A percentile compares a stretch with the other conserved stretches of the same genome.
phyloP scores from a whole-genome alignment of 1,284 basidiomycete genomes.

The Ustilago nuda region DNA sequence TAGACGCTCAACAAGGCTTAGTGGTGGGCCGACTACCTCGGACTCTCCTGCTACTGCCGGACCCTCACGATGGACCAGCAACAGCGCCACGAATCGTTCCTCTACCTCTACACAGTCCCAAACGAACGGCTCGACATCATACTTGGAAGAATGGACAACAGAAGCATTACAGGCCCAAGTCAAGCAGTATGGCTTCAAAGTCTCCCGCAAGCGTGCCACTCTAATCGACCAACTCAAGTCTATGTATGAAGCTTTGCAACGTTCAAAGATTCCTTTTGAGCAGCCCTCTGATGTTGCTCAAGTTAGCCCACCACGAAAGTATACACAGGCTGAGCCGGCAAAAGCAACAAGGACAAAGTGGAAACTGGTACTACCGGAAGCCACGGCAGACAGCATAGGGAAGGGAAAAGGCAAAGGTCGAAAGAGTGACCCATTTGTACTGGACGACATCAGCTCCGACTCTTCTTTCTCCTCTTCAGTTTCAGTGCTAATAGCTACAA shows the following conservation, averaged over 20 bases:
- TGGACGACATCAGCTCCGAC: constrained; percentile 23
- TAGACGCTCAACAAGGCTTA: constrained; percentile 17
- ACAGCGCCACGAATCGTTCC: not conserved
- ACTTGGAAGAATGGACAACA: constrained; percentile 37
- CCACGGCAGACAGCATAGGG: not conserved
- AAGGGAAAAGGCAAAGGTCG: constrained; percentile 31
- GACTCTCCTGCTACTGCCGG: not conserved
- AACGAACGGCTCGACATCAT: not conserved
- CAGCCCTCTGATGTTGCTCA: not conserved
- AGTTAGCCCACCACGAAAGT: not conserved
- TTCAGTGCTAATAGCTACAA: not conserved
- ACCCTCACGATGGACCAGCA: constrained; percentile 1
- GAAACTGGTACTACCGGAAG: constrained; percentile 14
- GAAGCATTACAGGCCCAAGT: constrained; percentile 34
- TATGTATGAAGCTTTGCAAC: constrained; percentile 26
- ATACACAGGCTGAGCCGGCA: not conserved
- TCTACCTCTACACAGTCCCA: not conserved
- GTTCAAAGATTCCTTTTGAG: constrained; percentile 7
- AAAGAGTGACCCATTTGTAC: constrained; percentile 40
- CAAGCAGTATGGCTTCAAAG: constrained; percentile 47
- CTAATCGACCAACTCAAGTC: constrained; percentile 42
- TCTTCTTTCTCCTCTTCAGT: constrained; percentile 12
- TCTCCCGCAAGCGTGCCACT: constrained; percentile 27
- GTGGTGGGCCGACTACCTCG: not conserved
- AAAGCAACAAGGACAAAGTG: not conserved